Percentiles rank a stretch among this genome's conserved stretches.
Conservation (phyloP, 768 basidiomycete genomes). For the Paxillus rubicundulus region DNA sequence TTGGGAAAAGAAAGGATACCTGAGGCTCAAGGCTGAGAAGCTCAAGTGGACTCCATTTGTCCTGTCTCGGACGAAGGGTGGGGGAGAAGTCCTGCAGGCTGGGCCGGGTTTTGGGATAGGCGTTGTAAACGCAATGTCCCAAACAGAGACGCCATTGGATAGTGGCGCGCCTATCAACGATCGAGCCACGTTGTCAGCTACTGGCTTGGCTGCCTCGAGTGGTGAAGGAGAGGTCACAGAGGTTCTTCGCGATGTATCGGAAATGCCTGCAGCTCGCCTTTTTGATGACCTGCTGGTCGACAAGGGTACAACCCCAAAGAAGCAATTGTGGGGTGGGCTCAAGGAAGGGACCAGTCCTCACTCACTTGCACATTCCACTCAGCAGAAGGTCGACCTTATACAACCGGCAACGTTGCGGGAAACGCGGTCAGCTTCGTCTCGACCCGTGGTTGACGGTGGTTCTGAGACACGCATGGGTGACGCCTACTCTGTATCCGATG, state of each 20-base stretch:
- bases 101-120: conserved; percentile 14
- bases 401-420: conserved; percentile 1
- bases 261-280: conserved; percentile 28
- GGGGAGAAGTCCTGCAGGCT: conserved; percentile 26
- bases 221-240: conserved; percentile 9
- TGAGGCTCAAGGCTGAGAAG: conserved; percentile 74
- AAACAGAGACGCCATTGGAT: conserved; percentile 14
- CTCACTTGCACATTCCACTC: conserved; percentile 14
- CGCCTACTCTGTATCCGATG: conserved; percentile 8
- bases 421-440: conserved; percentile 19
- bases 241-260: conserved; percentile 2
- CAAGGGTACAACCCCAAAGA: conserved; percentile 17
- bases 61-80: conserved; percentile 45
- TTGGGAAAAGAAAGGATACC: conserved; percentile 78
- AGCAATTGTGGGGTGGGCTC: conserved; percentile 11
- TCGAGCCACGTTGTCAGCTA: conserved; percentile 16
- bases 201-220: conserved; percentile 10
- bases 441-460: conserved; percentile 12
- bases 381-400: not conserved
- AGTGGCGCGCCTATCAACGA: conserved; percentile 22
- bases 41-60: conserved; percentile 96
- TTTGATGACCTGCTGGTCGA: conserved; percentile 30
- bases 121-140: conserved; percentile 2
- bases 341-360: conserved; percentile 16
- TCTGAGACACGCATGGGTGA: conserved; percentile 7